Evolutionary conservation across 176 grass and related monocot species (phyloP).

Genomic region (Saccharum spontaneum): DNA sequence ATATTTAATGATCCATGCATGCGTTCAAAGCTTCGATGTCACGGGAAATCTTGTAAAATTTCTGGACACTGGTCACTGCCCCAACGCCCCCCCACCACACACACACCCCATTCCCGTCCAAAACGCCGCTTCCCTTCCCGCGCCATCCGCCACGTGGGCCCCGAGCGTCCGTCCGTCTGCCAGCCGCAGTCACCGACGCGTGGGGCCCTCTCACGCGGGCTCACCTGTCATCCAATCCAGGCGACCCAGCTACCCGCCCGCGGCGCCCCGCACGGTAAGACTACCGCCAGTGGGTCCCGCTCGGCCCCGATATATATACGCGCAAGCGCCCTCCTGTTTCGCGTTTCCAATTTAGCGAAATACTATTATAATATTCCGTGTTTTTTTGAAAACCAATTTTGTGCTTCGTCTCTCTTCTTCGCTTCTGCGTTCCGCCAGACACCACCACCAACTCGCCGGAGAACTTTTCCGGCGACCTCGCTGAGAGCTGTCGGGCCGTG

Average conservation of each 20-base stretch:
- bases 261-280: not conserved
- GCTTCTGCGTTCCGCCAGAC: not conserved
- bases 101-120: conserved; percentile 24
- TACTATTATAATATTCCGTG: not conserved
- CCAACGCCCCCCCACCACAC: not conserved
- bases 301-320: not conserved
- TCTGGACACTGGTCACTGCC: not conserved
- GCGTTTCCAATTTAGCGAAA: conserved; percentile 25
- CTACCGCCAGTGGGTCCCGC: conserved; percentile 5
- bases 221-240: conserved; percentile 2
- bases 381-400: conserved; percentile 1
- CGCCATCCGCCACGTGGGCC: not conserved
- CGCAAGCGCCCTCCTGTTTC: not conserved
- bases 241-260: not conserved
- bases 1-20: too few species aligned
- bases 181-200: not conserved
- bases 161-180: not conserved
- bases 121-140: not conserved
- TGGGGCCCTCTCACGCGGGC: fast-evolving
- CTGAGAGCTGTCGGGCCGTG: not conserved
- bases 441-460: conserved; percentile 11
- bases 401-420: not conserved
- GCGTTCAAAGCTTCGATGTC: too few species aligned
- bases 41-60: too few species aligned
- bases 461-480: not conserved